Conservation (phyloP, 2,329 filamentous ascomycete genomes). For the Amphichorda felina region DNA sequence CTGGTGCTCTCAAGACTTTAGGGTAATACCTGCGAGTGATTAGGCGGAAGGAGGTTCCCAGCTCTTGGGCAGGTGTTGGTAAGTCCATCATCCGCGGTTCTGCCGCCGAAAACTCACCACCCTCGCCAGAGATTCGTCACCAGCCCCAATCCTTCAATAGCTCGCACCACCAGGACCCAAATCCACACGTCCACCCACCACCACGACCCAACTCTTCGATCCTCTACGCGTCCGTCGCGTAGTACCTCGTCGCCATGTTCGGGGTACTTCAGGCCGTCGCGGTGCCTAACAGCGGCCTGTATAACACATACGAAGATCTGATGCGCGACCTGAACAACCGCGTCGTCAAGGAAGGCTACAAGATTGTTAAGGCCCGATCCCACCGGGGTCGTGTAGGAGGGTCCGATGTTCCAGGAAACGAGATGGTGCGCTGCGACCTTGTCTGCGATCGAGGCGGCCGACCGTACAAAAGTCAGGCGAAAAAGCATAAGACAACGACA, state of each 20-base stretch:
- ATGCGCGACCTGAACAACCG: constrained; percentile 25
- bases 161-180: constrained; percentile 5
- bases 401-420: constrained; percentile 26
- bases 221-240: constrained; percentile 1
- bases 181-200: constrained; percentile 8
- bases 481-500: constrained; percentile 31
- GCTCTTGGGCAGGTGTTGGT: no score
- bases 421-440: constrained; percentile 30
- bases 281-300: constrained; percentile 22
- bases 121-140: neutral
- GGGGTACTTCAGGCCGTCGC: constrained; percentile 28
- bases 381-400: constrained; percentile 28
- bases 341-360: constrained; percentile 32
- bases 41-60: no score
- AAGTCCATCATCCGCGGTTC: no score
- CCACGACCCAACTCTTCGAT: neutral
- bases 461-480: constrained; percentile 29
- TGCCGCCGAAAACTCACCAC: neutral
- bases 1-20: no score
- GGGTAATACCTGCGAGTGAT: no score
- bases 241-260: constrained; percentile 21
- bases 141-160: neutral
- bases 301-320: constrained; percentile 26
- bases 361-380: constrained; percentile 30
- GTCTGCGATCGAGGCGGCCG: constrained; percentile 32